A percentile compares a stretch with the other conserved stretches of the same genome.
Evolutionary conservation across 2,329 filamentous ascomycete species (phyloP).

Genomic region (Colletotrichum coccodes): DNA sequence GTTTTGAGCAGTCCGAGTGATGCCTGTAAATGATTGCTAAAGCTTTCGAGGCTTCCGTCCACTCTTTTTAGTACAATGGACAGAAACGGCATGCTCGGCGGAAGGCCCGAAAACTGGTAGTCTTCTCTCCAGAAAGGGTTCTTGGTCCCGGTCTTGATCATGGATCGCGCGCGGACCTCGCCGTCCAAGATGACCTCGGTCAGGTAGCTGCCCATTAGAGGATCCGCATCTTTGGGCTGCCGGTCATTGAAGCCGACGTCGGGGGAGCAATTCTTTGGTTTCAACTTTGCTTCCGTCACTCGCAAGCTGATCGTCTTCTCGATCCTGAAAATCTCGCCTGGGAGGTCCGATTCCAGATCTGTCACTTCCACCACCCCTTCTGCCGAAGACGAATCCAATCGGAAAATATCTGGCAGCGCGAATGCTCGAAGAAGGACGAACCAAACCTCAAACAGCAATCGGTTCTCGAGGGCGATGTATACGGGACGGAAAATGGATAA

Average conservation of each 20-base stretch:
- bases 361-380: constrained; percentile 51
- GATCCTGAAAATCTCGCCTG: constrained; percentile 66
- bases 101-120: constrained; percentile 80
- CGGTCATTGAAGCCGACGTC: constrained; percentile 38
- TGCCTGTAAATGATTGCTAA: constrained; percentile 54
- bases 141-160: constrained; percentile 75
- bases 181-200: constrained; percentile 84
- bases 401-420: constrained; percentile 91
- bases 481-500: constrained; percentile 86
- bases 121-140: constrained; percentile 87
- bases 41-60: constrained; percentile 59
- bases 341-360: constrained; percentile 51
- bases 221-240: constrained; percentile 53
- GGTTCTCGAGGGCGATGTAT: constrained; percentile 86
- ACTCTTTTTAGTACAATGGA: constrained; percentile 78
- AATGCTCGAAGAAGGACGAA: constrained; percentile 92
- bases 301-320: constrained; percentile 69
- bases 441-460: constrained; percentile 97
- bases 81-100: constrained; percentile 73
- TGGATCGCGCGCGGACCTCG: constrained; percentile 80
- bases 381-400: constrained; percentile 58
- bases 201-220: constrained; percentile 74
- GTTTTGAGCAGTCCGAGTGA: constrained; percentile 54
- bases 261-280: constrained; percentile 43
- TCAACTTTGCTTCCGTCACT: constrained; percentile 72